Conservation (phyloP, 192 early-diverging fungal genomes). For the Coemansia sp. region DNA sequence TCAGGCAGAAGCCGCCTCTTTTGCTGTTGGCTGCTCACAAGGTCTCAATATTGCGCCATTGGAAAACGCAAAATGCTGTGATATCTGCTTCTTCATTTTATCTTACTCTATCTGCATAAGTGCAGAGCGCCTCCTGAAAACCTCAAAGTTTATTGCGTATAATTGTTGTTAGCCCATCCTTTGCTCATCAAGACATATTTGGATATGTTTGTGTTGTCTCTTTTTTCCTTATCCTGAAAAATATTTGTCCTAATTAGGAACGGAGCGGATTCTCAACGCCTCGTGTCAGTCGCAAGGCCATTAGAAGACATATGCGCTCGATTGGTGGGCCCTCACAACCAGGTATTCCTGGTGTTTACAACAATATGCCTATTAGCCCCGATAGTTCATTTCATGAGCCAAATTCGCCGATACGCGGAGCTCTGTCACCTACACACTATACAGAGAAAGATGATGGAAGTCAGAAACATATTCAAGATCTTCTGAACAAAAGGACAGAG, state of each 20-base stretch:
- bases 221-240: background rate
- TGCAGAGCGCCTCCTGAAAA: background rate
- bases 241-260: constrained; percentile 25
- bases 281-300: constrained; percentile 25
- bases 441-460: constrained; percentile 11
- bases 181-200: background rate
- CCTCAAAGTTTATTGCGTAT: background rate
- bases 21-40: background rate
- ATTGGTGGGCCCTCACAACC: constrained; percentile 9
- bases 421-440: constrained; percentile 28
- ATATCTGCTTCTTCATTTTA: background rate
- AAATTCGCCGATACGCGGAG: constrained; percentile 11
- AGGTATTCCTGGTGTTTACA: constrained; percentile 1
- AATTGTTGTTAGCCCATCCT: background rate
- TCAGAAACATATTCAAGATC: constrained; percentile 15
- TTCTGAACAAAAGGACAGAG: constrained; percentile 30
- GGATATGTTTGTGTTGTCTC: background rate
- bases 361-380: constrained; percentile 27
- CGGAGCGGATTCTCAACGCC: constrained; percentile 40
- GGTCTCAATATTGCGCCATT: background rate
- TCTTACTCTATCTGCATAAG: background rate
- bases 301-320: constrained; percentile 21
- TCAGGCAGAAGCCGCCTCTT: background rate
- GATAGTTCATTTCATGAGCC: constrained; percentile 26
- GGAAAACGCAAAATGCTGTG: background rate